These are phyloP conservation scores for Passiflora organensis DNA, from an alignment of 345 rosid species.

Conservation along the genomic window DNA sequence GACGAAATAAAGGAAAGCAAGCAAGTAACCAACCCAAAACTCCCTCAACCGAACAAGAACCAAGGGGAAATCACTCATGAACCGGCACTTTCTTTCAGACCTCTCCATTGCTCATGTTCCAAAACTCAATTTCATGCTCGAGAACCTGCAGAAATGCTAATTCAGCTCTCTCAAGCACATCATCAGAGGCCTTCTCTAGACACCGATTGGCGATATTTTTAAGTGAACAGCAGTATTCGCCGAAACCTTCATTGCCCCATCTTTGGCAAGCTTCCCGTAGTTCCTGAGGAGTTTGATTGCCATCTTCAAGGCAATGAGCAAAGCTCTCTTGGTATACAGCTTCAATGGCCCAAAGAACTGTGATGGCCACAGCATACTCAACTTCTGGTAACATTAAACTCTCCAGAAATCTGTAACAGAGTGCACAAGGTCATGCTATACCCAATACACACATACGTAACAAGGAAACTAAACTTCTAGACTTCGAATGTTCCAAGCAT, in stretches of 20 bases:
- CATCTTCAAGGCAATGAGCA: slow-evolving; percentile 65
- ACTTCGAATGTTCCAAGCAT: neutral
- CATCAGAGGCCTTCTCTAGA: slow-evolving; percentile 44
- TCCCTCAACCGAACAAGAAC: too few relatives aligned
- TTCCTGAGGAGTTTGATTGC: slow-evolving; percentile 42
- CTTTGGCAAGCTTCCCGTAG: slow-evolving; percentile 59
- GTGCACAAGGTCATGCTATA: neutral
- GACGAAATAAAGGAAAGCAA: too few relatives aligned
- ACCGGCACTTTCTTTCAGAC: too few relatives aligned
- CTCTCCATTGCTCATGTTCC: slow-evolving; percentile 61
- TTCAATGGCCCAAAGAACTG: slow-evolving; percentile 81
- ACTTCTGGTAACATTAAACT: slow-evolving; percentile 49
- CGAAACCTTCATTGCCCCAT: slow-evolving; percentile 73
- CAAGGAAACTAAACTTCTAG: too few relatives aligned
- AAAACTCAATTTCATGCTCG: slow-evolving; percentile 66
- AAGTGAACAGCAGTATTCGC: slow-evolving; percentile 50
- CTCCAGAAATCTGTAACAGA: slow-evolving; percentile 49
- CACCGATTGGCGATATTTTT: slow-evolving; percentile 46
- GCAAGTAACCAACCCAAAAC: too few relatives aligned
- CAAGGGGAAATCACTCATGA: too few relatives aligned
- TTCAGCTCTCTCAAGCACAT: slow-evolving; percentile 45
- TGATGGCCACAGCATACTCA: slow-evolving; percentile 43
- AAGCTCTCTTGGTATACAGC: slow-evolving; percentile 76
- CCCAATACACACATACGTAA: too few relatives aligned
- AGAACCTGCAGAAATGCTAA: slow-evolving; percentile 43